Base-by-base conservation (phyloP, 306 rosid genomes). In the Dalbergia oliveri region DNA sequence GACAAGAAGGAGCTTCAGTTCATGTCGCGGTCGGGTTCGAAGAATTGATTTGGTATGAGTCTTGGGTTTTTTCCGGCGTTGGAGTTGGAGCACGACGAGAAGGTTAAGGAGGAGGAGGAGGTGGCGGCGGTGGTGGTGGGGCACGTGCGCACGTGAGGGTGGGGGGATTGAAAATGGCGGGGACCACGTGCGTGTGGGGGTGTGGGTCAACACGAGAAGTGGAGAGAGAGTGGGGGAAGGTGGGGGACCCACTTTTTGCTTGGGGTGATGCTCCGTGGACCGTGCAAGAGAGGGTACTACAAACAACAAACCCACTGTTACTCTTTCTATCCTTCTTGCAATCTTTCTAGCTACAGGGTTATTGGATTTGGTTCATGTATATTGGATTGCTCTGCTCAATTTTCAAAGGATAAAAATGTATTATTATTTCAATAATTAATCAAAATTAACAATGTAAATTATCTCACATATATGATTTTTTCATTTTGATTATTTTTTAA, bases 1-100 rank as follows among this genome's bases (percentile, higher is more conserved):
- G 94, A 93, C 21, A 87, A 84, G 35, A 82, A 86, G 71, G 97
- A 93, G 92, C 87, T 91, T 23, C 98, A 88, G 69, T 84, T 93
- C 82, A 90, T 91, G 91, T 80, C 93, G 26, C 80, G 84, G 5
- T 58, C 88, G 23, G 63, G 86, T 41, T 88, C 94, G 0, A 86
- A 89, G 56, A 79, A 73, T 50, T 92, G 88, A 92, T 8, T n/a
- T 16, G 23, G 58, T 13, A 54, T 26, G 1, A 31, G 16, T 66
- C 15, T 51, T 3, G 11, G 33, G 19, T 50, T 50, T 13, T 66
- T 45, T 77, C 68, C 82, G 63, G 37, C 65, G 7, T 35, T 37
- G 43, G 61, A 81, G 31, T 26, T 26, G 31, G 31, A 26, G 31
- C 31, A 1, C 31, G 58, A 78, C 75, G 69, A 75, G 84, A 67